Conservation (phyloP, 2,329 filamentous ascomycete species). For the Pseudocercospora musae region DNA sequence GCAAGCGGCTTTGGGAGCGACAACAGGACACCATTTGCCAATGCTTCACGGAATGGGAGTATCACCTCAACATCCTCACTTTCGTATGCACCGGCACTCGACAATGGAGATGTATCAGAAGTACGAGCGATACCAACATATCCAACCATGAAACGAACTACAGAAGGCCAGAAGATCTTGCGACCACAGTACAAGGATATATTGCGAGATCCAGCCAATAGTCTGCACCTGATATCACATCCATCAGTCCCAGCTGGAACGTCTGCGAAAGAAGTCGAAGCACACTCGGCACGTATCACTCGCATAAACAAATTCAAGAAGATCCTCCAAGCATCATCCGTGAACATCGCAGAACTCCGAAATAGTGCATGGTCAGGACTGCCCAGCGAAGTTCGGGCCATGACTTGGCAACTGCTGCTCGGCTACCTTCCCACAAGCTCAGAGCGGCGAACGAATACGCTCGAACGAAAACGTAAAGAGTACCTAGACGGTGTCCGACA, state of each 20-base stretch:
- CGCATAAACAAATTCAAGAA: slow-evolving; percentile 99
- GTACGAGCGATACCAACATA: slow-evolving; percentile 74
- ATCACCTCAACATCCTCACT: neutral
- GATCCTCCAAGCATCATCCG: slow-evolving; percentile 86
- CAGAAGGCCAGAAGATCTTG: slow-evolving; percentile 82
- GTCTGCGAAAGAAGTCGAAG: slow-evolving; percentile 77
- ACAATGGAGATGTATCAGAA: slow-evolving; percentile 92
- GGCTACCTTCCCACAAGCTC: slow-evolving; percentile 97
- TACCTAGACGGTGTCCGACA: slow-evolving; percentile 86
- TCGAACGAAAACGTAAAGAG: slow-evolving; percentile 93
- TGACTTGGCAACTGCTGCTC: slow-evolving; percentile 97
- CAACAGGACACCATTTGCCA: slow-evolving; percentile 22
- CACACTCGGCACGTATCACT: slow-evolving; percentile 79
- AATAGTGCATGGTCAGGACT: slow-evolving; percentile 90
- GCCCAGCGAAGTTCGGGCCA: slow-evolving; percentile 90
- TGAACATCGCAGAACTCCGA: slow-evolving; percentile 78
- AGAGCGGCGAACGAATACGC: slow-evolving; percentile 80
- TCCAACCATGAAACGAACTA: slow-evolving; percentile 75
- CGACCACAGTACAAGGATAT: slow-evolving; percentile 98
- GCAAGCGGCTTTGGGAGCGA: slow-evolving; percentile 9
- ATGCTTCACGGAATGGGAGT: slow-evolving; percentile 8
- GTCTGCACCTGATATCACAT: slow-evolving; percentile 89
- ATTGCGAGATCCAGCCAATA: slow-evolving; percentile 79
- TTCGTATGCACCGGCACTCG: slow-evolving; percentile 52
- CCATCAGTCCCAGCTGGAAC: slow-evolving; percentile 70